Evolutionary conservation across 2,329 filamentous ascomycete species (phyloP), one percentile per base, ranked within the genome.

Genomic region (Stromatinia cepivora): DNA sequence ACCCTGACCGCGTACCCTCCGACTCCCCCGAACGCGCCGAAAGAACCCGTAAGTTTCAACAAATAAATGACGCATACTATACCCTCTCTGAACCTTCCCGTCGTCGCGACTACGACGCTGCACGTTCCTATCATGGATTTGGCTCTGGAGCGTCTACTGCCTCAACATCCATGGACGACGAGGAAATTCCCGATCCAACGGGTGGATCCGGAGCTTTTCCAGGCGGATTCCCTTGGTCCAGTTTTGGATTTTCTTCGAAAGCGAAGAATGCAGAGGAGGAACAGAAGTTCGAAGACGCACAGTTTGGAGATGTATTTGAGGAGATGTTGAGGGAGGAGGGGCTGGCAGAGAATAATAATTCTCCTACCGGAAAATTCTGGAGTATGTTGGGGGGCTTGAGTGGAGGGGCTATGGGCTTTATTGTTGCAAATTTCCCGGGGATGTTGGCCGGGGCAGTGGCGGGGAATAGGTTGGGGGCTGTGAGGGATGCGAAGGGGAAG

Each of bases 21-120:
- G 88, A 93, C 81, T 94, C 93, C 7, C 92, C 94, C 50, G 93
- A 98, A 75, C 92, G 94, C 72, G 80, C 88, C 31, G 81, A 87
- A 17, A 91, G 94, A 77, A 99, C 95, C 8, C 92, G 91, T 77
- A 90, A 90, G 78, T 97, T 97, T 83, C 93, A 97, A 80, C 87
- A 92, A 73, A 92, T 97, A 77, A 97, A 96, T 82, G 93, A 97
- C 78, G 93, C 93, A 72, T 97, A 97, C 84, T 97, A 92, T 80
- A 94, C 92, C 0, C 88, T 98, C 39, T 97, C 92, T 0, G 94
- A 98, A 79, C 78, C 89, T 11, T 81, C 84, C 0, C 88, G 94
- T 39, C 88, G 94, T 66, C 85, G 88, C 71, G 93, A 97, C 70
- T 98, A 97, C 81, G 94, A 98, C 78, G 84, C 87, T 66, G 88